These are phyloP conservation scores for Phallus indusiatus DNA, from an alignment of 768 basidiomycete genomes.

Conservation along the genomic window DNA sequence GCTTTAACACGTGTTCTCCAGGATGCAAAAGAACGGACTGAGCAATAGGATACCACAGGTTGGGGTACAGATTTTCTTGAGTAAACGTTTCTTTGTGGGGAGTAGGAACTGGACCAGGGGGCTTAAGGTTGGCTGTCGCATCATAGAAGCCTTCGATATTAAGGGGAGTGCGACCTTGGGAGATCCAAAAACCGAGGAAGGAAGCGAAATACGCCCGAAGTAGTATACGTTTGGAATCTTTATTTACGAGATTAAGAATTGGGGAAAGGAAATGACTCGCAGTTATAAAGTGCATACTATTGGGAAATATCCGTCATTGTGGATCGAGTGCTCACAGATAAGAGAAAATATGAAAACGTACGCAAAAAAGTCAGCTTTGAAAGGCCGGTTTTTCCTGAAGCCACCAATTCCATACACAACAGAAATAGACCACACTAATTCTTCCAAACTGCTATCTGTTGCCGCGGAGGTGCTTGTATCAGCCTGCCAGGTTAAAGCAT, in stretches of 20 bases:
- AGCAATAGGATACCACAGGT: constrained; percentile 52
- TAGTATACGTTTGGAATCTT: constrained; percentile 37
- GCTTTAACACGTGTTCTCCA: constrained; percentile 40
- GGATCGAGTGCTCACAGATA: neutral
- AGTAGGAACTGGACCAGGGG: constrained; percentile 14
- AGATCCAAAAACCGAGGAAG: constrained; percentile 44
- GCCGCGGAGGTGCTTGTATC: constrained; percentile 15
- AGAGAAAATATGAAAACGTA: constrained; percentile 24
- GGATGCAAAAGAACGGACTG: constrained; percentile 45
- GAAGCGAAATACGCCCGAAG: constrained; percentile 51
- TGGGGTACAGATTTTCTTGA: constrained; percentile 29
- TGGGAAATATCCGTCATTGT: neutral
- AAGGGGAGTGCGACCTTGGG: constrained; percentile 43
- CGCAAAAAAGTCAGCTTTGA: constrained; percentile 53
- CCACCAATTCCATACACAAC: constrained; percentile 52
- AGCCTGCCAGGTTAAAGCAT: constrained; percentile 11
- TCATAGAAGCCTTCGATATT: constrained; percentile 42
- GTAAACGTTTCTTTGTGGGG: constrained; percentile 12
- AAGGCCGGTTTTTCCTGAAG: constrained; percentile 31
- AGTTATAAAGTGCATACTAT: constrained; percentile 58
- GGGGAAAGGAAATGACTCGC: constrained; percentile 54
- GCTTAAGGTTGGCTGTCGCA: constrained; percentile 10
- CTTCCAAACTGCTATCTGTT: constrained; percentile 49
- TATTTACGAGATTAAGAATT: constrained; percentile 28
- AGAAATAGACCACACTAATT: constrained; percentile 46